Conservation (phyloP, 805 yeast genomes). For the Wickerhamomyces queroliae region DNA sequence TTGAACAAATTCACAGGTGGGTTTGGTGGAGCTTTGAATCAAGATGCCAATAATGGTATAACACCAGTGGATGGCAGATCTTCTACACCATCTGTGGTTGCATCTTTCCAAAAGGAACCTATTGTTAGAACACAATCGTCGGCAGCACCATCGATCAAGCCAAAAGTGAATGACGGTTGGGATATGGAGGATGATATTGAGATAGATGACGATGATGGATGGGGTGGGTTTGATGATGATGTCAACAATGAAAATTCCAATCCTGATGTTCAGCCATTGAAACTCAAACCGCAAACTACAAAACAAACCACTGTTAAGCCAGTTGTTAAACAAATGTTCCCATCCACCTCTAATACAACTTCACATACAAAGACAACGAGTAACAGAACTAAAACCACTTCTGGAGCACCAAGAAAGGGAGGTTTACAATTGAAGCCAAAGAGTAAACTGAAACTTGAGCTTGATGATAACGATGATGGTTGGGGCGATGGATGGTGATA, state of each 20-base stretch:
- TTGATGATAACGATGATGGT: constrained; percentile 30
- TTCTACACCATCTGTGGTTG: constrained; percentile 14
- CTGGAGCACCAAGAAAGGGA: constrained; percentile 6
- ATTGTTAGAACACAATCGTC: neutral
- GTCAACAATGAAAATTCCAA: neutral
- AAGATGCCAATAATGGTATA: constrained; percentile 4
- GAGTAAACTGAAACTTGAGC: constrained; percentile 27
- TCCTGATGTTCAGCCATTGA: neutral
- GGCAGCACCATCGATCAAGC: neutral
- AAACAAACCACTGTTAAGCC: constrained; percentile 9
- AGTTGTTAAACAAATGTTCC: constrained; percentile 12
- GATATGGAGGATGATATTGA: constrained; percentile 10
- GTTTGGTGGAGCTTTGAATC: constrained; percentile 18
- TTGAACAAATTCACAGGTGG: constrained; percentile 14
- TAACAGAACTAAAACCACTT: neutral
- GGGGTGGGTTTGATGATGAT: constrained; percentile 14
- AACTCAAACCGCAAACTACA: neutral
- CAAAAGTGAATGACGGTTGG: constrained; percentile 1
- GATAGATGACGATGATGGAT: constrained; percentile 13
- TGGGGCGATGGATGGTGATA: constrained; percentile 42
- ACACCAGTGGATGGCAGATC: constrained; percentile 14
- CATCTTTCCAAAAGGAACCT: constrained; percentile 7
- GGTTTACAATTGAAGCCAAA: constrained; percentile 22
- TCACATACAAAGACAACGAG: neutral
- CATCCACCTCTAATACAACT: neutral